Conservation (phyloP, 306 rosid species). For the Trifolium repens region DNA sequence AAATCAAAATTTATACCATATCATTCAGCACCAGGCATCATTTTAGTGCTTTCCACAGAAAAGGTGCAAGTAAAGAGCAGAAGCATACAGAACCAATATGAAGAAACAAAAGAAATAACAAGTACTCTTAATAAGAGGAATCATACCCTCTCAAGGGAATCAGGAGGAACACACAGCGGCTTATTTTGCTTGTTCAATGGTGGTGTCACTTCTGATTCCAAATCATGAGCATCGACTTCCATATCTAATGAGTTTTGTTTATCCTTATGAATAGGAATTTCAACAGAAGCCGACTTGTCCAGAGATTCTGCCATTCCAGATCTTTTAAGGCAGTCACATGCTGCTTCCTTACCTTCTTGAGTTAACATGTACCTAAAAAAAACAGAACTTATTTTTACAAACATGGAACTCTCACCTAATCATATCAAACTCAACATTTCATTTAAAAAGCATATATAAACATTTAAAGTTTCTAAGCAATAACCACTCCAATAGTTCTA, state of each 20-base stretch:
- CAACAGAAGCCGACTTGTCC: constrained; percentile 52
- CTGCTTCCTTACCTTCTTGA: constrained; percentile 86
- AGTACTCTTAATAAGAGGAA: constrained; percentile 23
- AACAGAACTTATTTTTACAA: constrained; percentile 14
- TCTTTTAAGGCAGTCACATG: constrained; percentile 77
- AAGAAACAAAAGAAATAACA: constrained; percentile 30
- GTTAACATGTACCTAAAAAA: constrained; percentile 87
- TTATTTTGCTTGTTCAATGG: constrained; percentile 50
- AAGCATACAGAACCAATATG: constrained; percentile 6
- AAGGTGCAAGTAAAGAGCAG: background rate
- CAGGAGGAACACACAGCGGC: constrained; percentile 61
- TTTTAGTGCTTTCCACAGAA: constrained; percentile 18
- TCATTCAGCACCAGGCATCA: constrained; percentile 31
- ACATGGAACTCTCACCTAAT: constrained; percentile 26
- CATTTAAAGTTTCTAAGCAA: constrained; percentile 25
- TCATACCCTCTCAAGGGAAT: constrained; percentile 74
- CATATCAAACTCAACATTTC: constrained; percentile 27
- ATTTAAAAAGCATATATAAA: background rate
- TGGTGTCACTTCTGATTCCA: constrained; percentile 54
- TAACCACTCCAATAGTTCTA: constrained; percentile 30
- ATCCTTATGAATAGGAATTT: constrained; percentile 46
- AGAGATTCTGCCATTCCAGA: constrained; percentile 70
- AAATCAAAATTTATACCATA: constrained; percentile 21
- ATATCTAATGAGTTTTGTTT: constrained; percentile 42
- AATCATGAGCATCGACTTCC: constrained; percentile 44